These are phyloP conservation scores for Aspergillus phoenicis DNA, from an alignment of 2,329 filamentous ascomycete genomes.

Conservation along the genomic window DNA sequence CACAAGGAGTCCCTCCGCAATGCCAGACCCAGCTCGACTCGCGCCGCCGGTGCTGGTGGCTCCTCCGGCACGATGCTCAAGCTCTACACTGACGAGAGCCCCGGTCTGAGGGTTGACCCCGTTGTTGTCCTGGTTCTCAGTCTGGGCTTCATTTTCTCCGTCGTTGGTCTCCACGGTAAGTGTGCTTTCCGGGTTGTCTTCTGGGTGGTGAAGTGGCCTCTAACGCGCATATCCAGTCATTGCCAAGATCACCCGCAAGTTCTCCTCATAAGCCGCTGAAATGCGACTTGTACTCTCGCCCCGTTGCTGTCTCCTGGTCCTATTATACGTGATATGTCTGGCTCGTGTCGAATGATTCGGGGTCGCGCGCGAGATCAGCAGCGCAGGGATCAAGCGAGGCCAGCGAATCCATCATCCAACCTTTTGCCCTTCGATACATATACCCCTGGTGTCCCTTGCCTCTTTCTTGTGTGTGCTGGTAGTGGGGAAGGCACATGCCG, in stretches of 20 bases:
- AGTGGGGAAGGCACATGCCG: slow-evolving; percentile 8
- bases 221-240: slow-evolving; percentile 65
- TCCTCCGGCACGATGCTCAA: slow-evolving; percentile 98
- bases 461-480: slow-evolving; percentile 21
- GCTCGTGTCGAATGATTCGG: background rate
- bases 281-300: background rate
- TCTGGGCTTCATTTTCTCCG: slow-evolving; percentile 97
- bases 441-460: slow-evolving; percentile 25
- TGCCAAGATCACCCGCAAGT: slow-evolving; percentile 90
- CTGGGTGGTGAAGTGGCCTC: background rate
- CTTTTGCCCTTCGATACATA: slow-evolving; percentile 26
- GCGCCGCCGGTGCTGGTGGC: slow-evolving; percentile 89
- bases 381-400: background rate
- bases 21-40: slow-evolving; percentile 86
- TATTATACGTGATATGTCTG: background rate
- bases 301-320: background rate
- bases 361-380: background rate
- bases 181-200: slow-evolving; percentile 21
- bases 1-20: slow-evolving; percentile 97
- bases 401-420: slow-evolving; percentile 5
- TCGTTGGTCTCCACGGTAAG: slow-evolving; percentile 95
- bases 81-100: slow-evolving; percentile 98
- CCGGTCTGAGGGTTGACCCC: slow-evolving; percentile 94
- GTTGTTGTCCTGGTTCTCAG: slow-evolving; percentile 96
- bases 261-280: slow-evolving; percentile 58